Evolutionary conservation across 805 yeast species (phyloP), one percentile per base, ranked within the genome.

Genomic region (Candida lessepsii): DNA sequence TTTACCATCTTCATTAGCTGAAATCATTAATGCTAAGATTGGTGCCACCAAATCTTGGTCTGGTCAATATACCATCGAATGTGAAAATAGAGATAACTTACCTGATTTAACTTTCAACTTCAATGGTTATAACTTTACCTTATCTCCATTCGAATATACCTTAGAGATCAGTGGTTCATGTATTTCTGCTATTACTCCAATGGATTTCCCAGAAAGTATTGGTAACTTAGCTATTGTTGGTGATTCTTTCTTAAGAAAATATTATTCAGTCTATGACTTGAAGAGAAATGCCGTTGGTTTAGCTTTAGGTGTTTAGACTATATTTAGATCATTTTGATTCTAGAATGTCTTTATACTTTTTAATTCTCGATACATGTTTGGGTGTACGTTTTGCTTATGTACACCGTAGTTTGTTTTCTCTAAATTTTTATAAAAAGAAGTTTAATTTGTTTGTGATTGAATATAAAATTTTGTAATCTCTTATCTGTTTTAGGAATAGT

Each of bases 41-140:
- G 99, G 99, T 56, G 99, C 99, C 41, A 85, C 81, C 67, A 93
- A 91, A 73, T 81, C 90, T 37, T 93, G 98, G 98, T 80, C 90
- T 39, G 99, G 99, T 52, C 98, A 93, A 76, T 93, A 93, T 76
- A 73, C 87, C 40, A 71, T 93, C 53, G 98, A 93, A 41, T 93
- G 99, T 78, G 89, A 70, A 34, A 69, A 79, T 40, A 87, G 96
- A 73, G 91, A 76, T 51, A 60, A 74, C 23, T 76, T 93, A 64
- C 98, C 98, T 46, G 96, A 91, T 59, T 75, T 93, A 66, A 89
- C 97, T 36, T 82, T 93, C 67, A 90, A 75, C 61, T 84, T 93
- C 52, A 81, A 78, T 44, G 98, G 98, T 49, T 75, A 84, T 72
- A 88, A 91, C 74, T 93, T 90, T 74, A 85, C 96, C 39, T 81